Conservation (phyloP, 805 yeast genomes). For the Wickerhamiella hasegawae region DNA sequence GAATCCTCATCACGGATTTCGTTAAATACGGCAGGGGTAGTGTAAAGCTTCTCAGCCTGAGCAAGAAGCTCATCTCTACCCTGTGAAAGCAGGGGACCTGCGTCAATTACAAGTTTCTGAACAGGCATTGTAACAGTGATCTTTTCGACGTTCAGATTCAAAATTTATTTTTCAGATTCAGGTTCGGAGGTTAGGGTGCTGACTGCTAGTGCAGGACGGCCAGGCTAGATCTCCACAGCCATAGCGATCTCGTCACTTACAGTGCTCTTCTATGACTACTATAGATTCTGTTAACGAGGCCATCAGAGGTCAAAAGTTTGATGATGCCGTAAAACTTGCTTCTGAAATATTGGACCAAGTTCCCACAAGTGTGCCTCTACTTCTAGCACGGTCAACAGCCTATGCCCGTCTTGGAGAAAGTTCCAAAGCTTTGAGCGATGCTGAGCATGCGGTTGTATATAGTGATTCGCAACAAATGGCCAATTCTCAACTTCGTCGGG, state of each 20-base stretch:
- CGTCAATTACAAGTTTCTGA: slow-evolving; percentile 66
- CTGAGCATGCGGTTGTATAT: slow-evolving; percentile 13
- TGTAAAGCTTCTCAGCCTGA: slow-evolving; percentile 56
- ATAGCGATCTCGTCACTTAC: too few relatives aligned
- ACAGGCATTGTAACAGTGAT: slow-evolving; percentile 6
- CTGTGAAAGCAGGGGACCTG: slow-evolving; percentile 86
- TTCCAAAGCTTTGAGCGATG: slow-evolving; percentile 12
- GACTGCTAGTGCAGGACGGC: too few relatives aligned
- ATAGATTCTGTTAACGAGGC: too few relatives aligned
- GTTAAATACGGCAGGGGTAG: slow-evolving; percentile 80
- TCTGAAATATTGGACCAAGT: slow-evolving; percentile 3
- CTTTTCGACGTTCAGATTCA: too few relatives aligned
- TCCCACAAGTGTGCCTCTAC: slow-evolving; percentile 7
- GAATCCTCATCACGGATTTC: slow-evolving; percentile 83
- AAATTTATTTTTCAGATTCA: too few relatives aligned
- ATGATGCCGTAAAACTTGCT: slow-evolving; percentile 6
- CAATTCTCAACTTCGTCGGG: slow-evolving; percentile 22
- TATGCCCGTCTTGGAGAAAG: slow-evolving; percentile 8
- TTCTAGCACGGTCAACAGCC: slow-evolving; percentile 12
- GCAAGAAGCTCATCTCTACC: slow-evolving; percentile 56
- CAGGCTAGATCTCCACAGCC: too few relatives aligned
- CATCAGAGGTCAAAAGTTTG: too few relatives aligned
- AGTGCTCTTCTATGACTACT: too few relatives aligned
- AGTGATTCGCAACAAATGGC: slow-evolving; percentile 7
- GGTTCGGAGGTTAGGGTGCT: too few relatives aligned